Evolutionary conservation across 371 early-diverging fungal genomes (phyloP), one percentile per base, ranked within the genome.

Genomic region (Phascolomyces articulosus): DNA sequence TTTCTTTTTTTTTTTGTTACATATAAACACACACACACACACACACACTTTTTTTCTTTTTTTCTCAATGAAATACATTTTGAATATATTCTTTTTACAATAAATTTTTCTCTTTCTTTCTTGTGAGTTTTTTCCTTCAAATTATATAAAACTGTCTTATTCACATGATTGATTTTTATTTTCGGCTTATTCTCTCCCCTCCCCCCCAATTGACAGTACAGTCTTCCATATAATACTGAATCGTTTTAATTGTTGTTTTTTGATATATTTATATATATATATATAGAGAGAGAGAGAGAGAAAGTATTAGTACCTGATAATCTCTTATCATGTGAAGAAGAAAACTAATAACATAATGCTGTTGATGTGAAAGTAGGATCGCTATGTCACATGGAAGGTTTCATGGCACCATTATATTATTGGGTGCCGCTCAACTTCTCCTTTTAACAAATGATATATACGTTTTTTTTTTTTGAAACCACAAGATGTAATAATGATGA

Each of bases 401-500:
- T 51, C 4, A 51, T 51, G 51, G 23, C 51, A 51, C 51, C 23
- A 51, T 34, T n/a, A n/a, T n/a, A n/a, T n/a, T n/a, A n/a, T 51
- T 51, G 23, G 44, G 51, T 51, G 51, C 51, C 51, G 51, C 51
- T 24, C 23, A 4, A 21, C 7, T 51, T 18, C 44, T 16, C 44
- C 44, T 44, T 16, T 1, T 44, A 44, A n/a, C n/a, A n/a, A n/a
- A n/a, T n/a, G n/a, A n/a, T n/a, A n/a, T n/a, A 18, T n/a, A 18
- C 6, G 16, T 6, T n/a, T n/a, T 44, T n/a, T n/a, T 44, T 44
- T 44, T 41, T n/a, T 13, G n/a, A 8, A 23, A 24, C 51, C 51
- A 51, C 51, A 51, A 51, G 51, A n/a, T n/a, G n/a, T n/a, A n/a
- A n/a, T n/a, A n/a, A 51, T 51, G 21, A 51, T 51, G 51, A 2